These are phyloP conservation scores for Chrysosporium keratinophilum DNA, from an alignment of 2,329 filamentous ascomycete genomes.

Conservation along the genomic window DNA sequence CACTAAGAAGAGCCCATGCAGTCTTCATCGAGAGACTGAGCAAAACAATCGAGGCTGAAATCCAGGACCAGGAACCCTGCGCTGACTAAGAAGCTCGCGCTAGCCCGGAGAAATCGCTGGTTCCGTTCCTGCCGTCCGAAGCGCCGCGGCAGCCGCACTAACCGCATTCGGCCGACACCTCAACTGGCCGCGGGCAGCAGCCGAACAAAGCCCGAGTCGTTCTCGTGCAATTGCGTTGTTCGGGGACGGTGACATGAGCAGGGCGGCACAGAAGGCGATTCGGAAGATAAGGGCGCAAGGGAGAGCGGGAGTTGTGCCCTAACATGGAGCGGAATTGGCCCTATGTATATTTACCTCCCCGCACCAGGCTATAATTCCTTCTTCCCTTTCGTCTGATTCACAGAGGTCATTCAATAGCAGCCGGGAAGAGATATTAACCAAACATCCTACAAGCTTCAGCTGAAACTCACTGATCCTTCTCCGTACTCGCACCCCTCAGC, in stretches of 20 bases:
- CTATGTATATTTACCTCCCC: neutral
- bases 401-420: neutral
- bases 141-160: neutral
- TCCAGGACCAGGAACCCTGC: no score
- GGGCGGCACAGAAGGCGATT: neutral
- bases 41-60: neutral
- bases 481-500: neutral
- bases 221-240: neutral
- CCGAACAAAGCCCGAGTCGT: neutral
- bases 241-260: neutral
- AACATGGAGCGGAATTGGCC: neutral
- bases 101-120: neutral
- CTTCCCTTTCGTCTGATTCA: neutral
- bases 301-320: neutral
- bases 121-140: constrained; percentile 6
- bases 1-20: neutral
- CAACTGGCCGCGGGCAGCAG: neutral
- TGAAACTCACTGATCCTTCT: neutral
- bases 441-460: no score
- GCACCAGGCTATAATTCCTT: neutral
- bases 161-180: neutral
- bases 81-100: neutral
- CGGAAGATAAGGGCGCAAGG: constrained; percentile 3
- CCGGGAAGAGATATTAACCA: no score
- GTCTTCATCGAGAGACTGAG: neutral